Evolutionary conservation across 2,329 filamentous ascomycete species (phyloP), one percentile per base, ranked within the genome.

Genomic region (Emmonsiellopsis sp.): DNA sequence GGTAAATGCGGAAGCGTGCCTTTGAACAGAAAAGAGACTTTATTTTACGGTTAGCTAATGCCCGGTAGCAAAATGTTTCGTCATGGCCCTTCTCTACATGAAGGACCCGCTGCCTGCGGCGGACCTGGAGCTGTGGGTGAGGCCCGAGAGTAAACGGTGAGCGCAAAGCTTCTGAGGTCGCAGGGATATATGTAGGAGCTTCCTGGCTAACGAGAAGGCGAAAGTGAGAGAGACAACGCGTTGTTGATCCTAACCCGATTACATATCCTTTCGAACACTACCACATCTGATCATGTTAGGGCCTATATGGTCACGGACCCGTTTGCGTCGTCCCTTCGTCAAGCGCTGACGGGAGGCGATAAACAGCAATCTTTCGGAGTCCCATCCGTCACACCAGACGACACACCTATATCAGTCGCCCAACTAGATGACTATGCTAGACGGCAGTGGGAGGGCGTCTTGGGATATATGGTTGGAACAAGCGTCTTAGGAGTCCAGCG

Each of bases 1-100:
- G 89, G 87, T 91, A 77, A 34, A 45, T 31, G 52, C 43, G 52
- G 5, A 32, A 43, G 31, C 14, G 40, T 43, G 40, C 21, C 11
- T n/a, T 36, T 11, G 21, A 9, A 6, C 34, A 52, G 44, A 8
- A 42, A 11, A 10, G 3, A 3, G 14, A 34, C 34, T 17, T 44
- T n/a, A 42, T 21, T 44, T 50, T 13, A 56, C 58, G 34, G 27
- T 21, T 51, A 51, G 46, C 49, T 56, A 60, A 56, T 56, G 40
- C 52, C 53, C 61, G 33, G 61, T 62, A 88, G 92, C 93, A 62
- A 97, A 98, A 78, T 89, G 85, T 13, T 86, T 98, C 64, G 92
- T 98, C 56, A 95, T 96, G 86, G 87, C 88, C 40, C 83, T 98
- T 64, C 83, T 98, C 3, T 98, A 95, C 74, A 86, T 94, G 75